Evolutionary conservation across 179 eudicot species (phyloP).

Genomic region (Amaranthus tricolor): DNA sequence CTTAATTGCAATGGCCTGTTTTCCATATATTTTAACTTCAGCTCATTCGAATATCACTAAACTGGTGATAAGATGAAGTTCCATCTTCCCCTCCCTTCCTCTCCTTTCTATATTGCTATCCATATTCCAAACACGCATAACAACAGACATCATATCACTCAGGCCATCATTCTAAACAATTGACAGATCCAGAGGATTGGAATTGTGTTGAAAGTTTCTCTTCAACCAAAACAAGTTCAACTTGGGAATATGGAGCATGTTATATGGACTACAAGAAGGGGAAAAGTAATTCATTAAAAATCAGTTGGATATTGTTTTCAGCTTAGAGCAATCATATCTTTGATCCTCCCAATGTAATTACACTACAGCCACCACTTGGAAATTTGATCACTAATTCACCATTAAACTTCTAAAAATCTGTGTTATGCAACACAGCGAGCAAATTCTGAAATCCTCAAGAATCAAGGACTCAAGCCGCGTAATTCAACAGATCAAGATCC

Average conservation of each 20-base stretch:
- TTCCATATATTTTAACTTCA: neutral
- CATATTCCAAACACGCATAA: neutral
- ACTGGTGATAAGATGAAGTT: no score
- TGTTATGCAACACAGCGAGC: neutral
- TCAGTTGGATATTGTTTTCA: neutral
- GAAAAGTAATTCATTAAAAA: neutral
- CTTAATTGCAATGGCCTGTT: neutral
- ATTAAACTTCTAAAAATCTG: neutral
- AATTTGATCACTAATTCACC: neutral
- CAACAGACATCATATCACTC: neutral
- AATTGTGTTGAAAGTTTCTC: neutral
- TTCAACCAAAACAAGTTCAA: neutral
- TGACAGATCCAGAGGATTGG: neutral
- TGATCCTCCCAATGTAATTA: neutral
- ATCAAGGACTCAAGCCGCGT: neutral
- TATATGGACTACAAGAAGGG: neutral
- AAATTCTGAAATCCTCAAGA: neutral
- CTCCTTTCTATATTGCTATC: no score
- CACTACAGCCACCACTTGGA: neutral
- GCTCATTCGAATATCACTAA: neutral
- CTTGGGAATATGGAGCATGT: neutral
- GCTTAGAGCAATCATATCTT: neutral
- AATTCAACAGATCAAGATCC: slow-evolving; percentile 7
- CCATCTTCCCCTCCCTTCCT: no score
- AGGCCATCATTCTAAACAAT: neutral